A percentile compares a stretch with the other conserved stretches of the same genome.
Evolutionary conservation across 78 protist genomes (phyloP).

Genomic region (Dictyostelium brefeldianum): DNA sequence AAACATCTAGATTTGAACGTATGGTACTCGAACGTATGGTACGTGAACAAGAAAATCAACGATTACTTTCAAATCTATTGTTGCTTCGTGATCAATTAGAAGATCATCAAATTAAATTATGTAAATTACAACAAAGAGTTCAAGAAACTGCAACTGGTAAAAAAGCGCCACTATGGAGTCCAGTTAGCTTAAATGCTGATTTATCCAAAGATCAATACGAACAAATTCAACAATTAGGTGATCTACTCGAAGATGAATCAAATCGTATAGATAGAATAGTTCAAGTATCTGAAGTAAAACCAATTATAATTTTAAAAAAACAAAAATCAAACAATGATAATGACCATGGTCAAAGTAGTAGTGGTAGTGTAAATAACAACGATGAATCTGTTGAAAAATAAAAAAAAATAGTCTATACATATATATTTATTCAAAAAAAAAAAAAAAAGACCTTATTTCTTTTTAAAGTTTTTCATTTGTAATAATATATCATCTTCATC

Average conservation of each 20-base stretch:
- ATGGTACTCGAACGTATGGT: slow-evolving; percentile 25
- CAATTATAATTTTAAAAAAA: slow-evolving; percentile 41
- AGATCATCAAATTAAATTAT: slow-evolving; percentile 53
- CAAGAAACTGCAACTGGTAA: slow-evolving; percentile 63
- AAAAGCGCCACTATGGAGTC: background rate
- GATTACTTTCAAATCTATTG: background rate
- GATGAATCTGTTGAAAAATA: background rate
- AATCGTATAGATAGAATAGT: slow-evolving; percentile 48
- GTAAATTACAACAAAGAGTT: slow-evolving; percentile 55
- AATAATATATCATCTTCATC: slow-evolving; percentile 26
- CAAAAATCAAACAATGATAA: background rate
- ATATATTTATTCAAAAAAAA: background rate
- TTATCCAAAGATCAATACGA: background rate
- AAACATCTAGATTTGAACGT: slow-evolving; percentile 13
- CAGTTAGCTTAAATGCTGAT: too few species aligned
- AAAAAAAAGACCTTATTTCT: background rate
- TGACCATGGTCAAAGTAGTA: background rate
- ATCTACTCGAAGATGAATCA: slow-evolving; percentile 51
- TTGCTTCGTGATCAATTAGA: slow-evolving; percentile 33
- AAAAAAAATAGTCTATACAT: too few species aligned
- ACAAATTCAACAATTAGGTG: slow-evolving; percentile 43
- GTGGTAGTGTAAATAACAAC: background rate
- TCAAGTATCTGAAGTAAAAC: slow-evolving; percentile 56
- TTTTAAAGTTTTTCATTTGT: slow-evolving; percentile 16
- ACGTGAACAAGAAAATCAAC: slow-evolving; percentile 17